These are phyloP conservation scores for Dryas octopetala DNA, from an alignment of 306 rosid genomes.

Conservation along the genomic window DNA sequence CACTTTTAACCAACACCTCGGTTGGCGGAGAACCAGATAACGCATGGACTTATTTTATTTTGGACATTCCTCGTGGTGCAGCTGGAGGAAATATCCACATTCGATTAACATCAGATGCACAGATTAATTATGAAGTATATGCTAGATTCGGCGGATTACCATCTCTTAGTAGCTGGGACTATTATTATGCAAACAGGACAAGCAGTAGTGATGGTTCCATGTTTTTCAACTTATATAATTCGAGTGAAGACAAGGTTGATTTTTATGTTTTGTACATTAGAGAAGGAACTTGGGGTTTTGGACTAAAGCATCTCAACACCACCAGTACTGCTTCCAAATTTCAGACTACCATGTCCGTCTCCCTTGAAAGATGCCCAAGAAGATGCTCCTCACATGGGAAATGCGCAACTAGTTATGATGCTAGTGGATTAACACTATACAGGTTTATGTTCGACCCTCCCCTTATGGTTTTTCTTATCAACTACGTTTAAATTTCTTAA, in stretches of 20 bases:
- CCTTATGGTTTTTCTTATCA: slow-evolving; percentile 8
- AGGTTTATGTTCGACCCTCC: slow-evolving; percentile 55
- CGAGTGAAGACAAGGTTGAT: slow-evolving; percentile 62
- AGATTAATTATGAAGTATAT: slow-evolving; percentile 67
- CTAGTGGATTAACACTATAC: slow-evolving; percentile 78
- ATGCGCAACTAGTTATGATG: slow-evolving; percentile 66
- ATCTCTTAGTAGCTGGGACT: slow-evolving; percentile 72
- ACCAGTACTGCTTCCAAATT: slow-evolving; percentile 35
- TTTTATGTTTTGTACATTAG: slow-evolving; percentile 73
- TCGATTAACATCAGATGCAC: slow-evolving; percentile 49
- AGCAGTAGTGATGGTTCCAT: slow-evolving; percentile 62
- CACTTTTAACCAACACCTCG: slow-evolving; percentile 56
- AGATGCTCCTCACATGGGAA: slow-evolving; percentile 79
- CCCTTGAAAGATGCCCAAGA: slow-evolving; percentile 93
- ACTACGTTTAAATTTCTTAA: background rate
- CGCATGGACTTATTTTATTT: slow-evolving; percentile 73
- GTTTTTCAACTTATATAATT: slow-evolving; percentile 73
- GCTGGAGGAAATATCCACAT: slow-evolving; percentile 85
- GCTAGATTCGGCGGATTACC: slow-evolving; percentile 92
- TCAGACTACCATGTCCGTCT: slow-evolving; percentile 69
- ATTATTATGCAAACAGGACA: slow-evolving; percentile 77
- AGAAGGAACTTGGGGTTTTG: slow-evolving; percentile 97
- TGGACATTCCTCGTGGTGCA: slow-evolving; percentile 83
- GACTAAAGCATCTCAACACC: slow-evolving; percentile 55
- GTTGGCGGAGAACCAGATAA: slow-evolving; percentile 37